phyloP scores from a whole-genome alignment of 2,329 filamentous ascomycete genomes.

The Aspergillus awamori region DNA sequence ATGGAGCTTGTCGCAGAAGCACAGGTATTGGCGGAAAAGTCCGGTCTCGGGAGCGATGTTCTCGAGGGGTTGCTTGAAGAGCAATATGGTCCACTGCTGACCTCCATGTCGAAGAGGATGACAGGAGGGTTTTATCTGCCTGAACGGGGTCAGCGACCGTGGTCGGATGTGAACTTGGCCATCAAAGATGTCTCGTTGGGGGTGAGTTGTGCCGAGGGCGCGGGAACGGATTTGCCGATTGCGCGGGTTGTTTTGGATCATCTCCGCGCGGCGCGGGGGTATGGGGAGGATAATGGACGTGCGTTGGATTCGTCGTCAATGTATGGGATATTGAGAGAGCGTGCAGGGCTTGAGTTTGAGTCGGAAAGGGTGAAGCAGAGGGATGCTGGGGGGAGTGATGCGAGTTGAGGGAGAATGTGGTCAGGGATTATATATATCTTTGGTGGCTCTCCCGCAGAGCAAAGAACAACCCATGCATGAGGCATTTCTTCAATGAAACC shows the following conservation, averaged over 20 bases:
- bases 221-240: constrained; percentile 45
- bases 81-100: constrained; percentile 33
- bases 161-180: constrained; percentile 54
- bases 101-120: constrained; percentile 33
- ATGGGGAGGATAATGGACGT: constrained; percentile 38
- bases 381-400: constrained; percentile 1
- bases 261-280: constrained; percentile 47
- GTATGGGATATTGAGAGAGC: constrained; percentile 51
- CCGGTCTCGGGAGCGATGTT: constrained; percentile 25
- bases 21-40: constrained; percentile 37
- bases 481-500: no score
- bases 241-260: constrained; percentile 50
- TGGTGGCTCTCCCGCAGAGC: no score
- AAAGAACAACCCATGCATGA: no score
- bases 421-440: no score
- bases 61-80: constrained; percentile 32
- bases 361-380: constrained; percentile 36
- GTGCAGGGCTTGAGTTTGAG: constrained; percentile 51
- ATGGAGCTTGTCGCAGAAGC: constrained; percentile 35
- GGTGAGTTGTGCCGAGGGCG: constrained; percentile 46
- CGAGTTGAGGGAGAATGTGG: background rate
- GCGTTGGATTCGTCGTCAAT: constrained; percentile 55
- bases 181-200: constrained; percentile 57
- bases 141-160: constrained; percentile 38
- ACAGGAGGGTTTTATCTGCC: constrained; percentile 34